These are phyloP conservation scores for Collybia nuda DNA, from an alignment of 768 basidiomycete genomes.

Conservation along the genomic window DNA sequence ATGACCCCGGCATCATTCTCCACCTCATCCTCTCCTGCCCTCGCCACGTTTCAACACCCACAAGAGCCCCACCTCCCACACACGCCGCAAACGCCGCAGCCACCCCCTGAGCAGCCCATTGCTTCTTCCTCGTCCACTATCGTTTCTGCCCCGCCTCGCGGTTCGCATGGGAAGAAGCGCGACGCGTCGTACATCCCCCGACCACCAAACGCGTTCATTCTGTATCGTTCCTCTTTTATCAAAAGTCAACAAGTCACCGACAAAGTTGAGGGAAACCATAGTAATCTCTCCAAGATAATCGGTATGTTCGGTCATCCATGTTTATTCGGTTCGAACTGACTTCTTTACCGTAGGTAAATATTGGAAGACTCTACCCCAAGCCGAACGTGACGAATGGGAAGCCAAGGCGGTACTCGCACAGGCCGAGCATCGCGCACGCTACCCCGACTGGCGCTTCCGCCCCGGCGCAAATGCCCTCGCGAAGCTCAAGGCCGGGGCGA, in stretches of 20 bases:
- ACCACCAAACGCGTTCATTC: conserved; percentile 84
- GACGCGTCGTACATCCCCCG: conserved; percentile 78
- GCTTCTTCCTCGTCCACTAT: conserved; percentile 19
- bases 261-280: conserved; percentile 79
- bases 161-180: conserved; percentile 60
- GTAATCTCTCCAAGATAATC: conserved; percentile 79
- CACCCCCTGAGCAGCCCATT: conserved; percentile 2
- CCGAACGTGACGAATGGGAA: conserved; percentile 76
- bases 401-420: conserved; percentile 69
- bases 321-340: conserved; percentile 2
- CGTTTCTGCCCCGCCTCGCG: conserved; percentile 25
- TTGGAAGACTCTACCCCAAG: conserved; percentile 70
- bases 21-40: conserved; percentile 13
- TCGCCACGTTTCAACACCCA: conserved; percentile 13
- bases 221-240: conserved; percentile 81
- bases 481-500: conserved; percentile 34
- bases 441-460: conserved; percentile 83
- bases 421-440: conserved; percentile 69
- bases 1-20: conserved; percentile 53
- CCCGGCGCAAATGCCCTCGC: conserved; percentile 51
- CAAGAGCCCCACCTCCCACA: conserved; percentile 7
- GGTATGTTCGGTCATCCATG: conserved; percentile 40
- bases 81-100: conserved; percentile 12
- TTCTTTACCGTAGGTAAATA: conserved; percentile 49
- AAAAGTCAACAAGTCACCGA: conserved; percentile 71